These are phyloP conservation scores for Suillus decipiens DNA, from an alignment of 768 basidiomycete genomes.

Conservation along the genomic window DNA sequence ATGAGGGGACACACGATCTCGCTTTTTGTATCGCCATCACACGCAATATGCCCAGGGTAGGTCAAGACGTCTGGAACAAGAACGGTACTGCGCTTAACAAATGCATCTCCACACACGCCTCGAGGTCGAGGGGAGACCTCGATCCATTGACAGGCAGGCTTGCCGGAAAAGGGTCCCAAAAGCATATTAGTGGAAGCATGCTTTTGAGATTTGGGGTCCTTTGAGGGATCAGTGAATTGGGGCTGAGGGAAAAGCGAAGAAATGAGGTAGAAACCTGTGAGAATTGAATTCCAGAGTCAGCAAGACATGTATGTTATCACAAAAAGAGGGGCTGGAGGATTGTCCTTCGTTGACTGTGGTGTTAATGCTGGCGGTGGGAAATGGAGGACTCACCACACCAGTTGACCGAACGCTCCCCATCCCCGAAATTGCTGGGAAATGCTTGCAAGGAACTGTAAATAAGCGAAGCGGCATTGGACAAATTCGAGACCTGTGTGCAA, in stretches of 20 bases:
- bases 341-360: not conserved
- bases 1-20: constrained; percentile 87
- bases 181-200: constrained; percentile 39
- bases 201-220: constrained; percentile 7
- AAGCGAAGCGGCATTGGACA: constrained; percentile 80
- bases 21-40: constrained; percentile 87
- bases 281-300: constrained; percentile 23
- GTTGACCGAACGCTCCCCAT: constrained; percentile 68
- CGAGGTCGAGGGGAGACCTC: constrained; percentile 49
- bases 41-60: constrained; percentile 94
- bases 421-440: constrained; percentile 66
- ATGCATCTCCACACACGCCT: constrained; percentile 90
- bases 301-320: not conserved
- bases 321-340: not conserved
- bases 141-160: constrained; percentile 90
- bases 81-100: constrained; percentile 52
- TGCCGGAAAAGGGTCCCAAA: constrained; percentile 86
- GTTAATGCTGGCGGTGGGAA: constrained; percentile 1
- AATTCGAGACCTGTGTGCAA: constrained; percentile 72
- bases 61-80: constrained; percentile 77
- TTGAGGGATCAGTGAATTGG: constrained; percentile 20
- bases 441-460: constrained; percentile 77
- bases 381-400: constrained; percentile 80
- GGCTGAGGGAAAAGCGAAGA: constrained; percentile 61
- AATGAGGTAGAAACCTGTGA: constrained; percentile 82